Evolutionary conservation across 148 eudicot genomes (phyloP).

Genomic region (Dianthus caryophyllus): DNA sequence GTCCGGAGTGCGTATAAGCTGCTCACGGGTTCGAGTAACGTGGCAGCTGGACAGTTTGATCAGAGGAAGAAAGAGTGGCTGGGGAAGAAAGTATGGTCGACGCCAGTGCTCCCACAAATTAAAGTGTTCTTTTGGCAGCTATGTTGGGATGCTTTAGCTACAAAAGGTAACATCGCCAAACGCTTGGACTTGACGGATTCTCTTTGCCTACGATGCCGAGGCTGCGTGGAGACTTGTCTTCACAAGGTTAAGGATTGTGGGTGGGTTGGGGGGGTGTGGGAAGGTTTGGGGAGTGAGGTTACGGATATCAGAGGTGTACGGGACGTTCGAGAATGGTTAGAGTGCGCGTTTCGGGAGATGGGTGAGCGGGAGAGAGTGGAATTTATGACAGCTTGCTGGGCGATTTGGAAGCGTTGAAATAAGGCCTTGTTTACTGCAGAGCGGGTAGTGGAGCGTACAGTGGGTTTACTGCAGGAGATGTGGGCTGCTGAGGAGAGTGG

Average conservation of each 20-base stretch:
- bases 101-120: neutral
- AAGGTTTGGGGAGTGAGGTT: neutral
- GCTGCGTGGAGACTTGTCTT: constrained; percentile 1
- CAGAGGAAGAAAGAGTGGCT: neutral
- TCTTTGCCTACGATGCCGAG: neutral
- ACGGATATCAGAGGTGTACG: no score
- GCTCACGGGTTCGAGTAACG: neutral
- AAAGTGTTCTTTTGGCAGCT: neutral
- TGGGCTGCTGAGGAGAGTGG: no score
- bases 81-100: neutral
- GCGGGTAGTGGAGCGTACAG: no score
- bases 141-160: neutral
- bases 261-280: neutral
- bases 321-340: no score
- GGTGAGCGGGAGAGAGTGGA: no score
- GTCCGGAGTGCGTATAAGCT: neutral
- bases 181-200: neutral
- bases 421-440: no score
- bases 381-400: no score
- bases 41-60: neutral
- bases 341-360: no score
- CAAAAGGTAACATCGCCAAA: neutral
- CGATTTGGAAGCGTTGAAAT: no score
- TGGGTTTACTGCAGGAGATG: no score
- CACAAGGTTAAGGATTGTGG: neutral